These are phyloP conservation scores for Ilex paraguariensis DNA, from an alignment of 305 asterid genomes.

Conservation along the genomic window DNA sequence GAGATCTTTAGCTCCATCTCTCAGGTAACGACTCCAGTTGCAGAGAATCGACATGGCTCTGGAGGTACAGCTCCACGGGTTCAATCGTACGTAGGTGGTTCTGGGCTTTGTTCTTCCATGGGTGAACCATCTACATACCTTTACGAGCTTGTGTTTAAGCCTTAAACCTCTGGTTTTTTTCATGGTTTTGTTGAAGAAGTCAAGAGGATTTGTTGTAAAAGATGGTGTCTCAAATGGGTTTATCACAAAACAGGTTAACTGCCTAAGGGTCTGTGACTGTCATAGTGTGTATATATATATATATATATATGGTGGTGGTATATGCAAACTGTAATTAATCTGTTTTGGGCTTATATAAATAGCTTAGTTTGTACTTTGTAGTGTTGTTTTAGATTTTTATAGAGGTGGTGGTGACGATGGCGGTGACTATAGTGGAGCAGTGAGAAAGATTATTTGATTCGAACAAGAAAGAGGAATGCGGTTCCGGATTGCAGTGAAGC, in stretches of 20 bases:
- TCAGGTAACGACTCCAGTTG: conserved; percentile 28
- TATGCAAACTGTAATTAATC: too few species aligned
- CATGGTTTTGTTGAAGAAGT: conserved; percentile 16
- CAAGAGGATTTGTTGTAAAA: not conserved
- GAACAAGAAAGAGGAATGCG: too few species aligned
- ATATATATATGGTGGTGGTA: too few species aligned
- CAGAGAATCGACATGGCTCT: conserved; percentile 31
- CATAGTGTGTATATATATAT: too few species aligned
- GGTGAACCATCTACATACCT: conserved; percentile 30
- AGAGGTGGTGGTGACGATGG: too few species aligned
- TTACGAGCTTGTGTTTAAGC: conserved; percentile 31
- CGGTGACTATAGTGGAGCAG: too few species aligned
- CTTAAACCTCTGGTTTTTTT: conserved; percentile 33
- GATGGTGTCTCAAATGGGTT: conserved; percentile 3
- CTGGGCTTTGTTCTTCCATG: conserved; percentile 20
- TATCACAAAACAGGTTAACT: not conserved
- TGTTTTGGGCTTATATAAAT: too few species aligned
- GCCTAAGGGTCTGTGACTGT: too few species aligned
- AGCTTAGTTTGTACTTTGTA: too few species aligned
- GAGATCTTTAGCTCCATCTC: conserved; percentile 15
- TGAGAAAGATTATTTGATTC: too few species aligned
- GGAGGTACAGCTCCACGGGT: conserved; percentile 1
- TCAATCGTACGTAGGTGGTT: conserved; percentile 15
- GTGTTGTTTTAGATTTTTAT: too few species aligned
- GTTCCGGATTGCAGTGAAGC: too few species aligned